Evolutionary conservation across 176 grass and related monocot species (phyloP).

Genomic region (Otatea glauca): DNA sequence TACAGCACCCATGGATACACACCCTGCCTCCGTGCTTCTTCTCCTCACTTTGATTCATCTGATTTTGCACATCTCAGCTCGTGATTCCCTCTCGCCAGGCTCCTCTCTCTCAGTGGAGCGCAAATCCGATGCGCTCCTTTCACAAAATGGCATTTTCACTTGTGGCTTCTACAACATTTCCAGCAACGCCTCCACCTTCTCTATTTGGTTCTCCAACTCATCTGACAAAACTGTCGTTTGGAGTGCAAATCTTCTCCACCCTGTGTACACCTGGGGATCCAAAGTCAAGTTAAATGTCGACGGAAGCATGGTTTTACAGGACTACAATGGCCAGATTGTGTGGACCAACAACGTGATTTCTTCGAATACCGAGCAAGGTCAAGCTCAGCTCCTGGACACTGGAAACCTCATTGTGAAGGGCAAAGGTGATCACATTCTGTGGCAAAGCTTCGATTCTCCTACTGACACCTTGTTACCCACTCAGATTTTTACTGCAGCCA

Average conservation of each 20-base stretch:
- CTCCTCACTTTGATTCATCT: conserved; percentile 25
- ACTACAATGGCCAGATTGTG: conserved; percentile 39
- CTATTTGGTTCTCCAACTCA: conserved; percentile 48
- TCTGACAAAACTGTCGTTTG: conserved; percentile 17
- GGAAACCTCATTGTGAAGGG: conserved; percentile 49
- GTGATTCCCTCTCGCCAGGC: conserved; percentile 30
- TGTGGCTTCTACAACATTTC: conserved; percentile 50
- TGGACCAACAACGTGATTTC: conserved; percentile 42
- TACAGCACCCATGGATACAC: conserved; percentile 5
- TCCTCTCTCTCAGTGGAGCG: conserved; percentile 33
- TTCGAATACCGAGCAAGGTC: background rate
- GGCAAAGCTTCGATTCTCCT: conserved; percentile 58
- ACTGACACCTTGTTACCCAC: conserved; percentile 52
- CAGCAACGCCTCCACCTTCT: conserved; percentile 35
- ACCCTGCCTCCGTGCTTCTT: background rate
- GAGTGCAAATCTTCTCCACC: conserved; percentile 41
- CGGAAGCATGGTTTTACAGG: conserved; percentile 40
- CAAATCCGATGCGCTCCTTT: conserved; percentile 29
- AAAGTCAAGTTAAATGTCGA: conserved; percentile 32
- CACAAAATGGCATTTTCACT: conserved; percentile 34
- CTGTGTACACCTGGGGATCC: conserved; percentile 45
- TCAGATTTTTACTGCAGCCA: conserved; percentile 41
- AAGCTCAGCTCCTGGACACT: conserved; percentile 20
- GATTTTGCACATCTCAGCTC: background rate
- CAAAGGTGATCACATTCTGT: conserved; percentile 14